Base-by-base conservation (phyloP, 768 basidiomycete species). In the Lyophyllum decastes region DNA sequence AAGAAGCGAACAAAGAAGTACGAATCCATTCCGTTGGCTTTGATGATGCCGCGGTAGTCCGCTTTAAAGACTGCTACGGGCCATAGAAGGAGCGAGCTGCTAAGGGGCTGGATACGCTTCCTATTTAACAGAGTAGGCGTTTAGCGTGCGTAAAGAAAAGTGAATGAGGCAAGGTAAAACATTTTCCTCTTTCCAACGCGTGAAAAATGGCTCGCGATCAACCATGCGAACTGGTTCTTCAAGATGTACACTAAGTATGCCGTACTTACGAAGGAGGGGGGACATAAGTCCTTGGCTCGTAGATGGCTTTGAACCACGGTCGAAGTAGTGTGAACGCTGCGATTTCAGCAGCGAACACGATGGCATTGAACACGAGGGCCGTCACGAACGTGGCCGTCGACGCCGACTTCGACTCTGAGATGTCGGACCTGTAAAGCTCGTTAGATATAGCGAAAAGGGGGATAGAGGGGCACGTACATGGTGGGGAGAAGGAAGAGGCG, bases 1-100 rank as follows among this genome's bases (percentile, higher is more conserved):
- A 92, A 78, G 71, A 92, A 98, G 52, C 94, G 89, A 45, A 97
- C 88, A 64, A 91, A 99, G 68, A 95, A 88, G 75, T 96, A 99
- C 16, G 94, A 91, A 69, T 98, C 96, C 57, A 90, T 77, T 25
- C 94, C 94, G 60, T 94, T 95, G 43, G 82, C 79, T 43, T 76
- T 74, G 58, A 85, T 80, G 56, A 92, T 85, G 22, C 78, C 79
- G 26, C 73, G 73, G 65, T 87, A 85, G 66, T 93, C 82, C 2
- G 87, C 79, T 2, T 76, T 77, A 72, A 75, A 86, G 19, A 95
- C 71, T 0, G 83, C 78, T 19, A 81, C 57, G 1, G 90, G 88
- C 93, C 92, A 95, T 33, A 78, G 66, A 22, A 92, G 72, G 19
- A 83, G 61, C 10, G 74, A 74, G 16, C 70, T 57, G 0, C 82